These are phyloP conservation scores for Nakazawaea molendinolei DNA, from an alignment of 805 yeast genomes.

Conservation along the genomic window DNA sequence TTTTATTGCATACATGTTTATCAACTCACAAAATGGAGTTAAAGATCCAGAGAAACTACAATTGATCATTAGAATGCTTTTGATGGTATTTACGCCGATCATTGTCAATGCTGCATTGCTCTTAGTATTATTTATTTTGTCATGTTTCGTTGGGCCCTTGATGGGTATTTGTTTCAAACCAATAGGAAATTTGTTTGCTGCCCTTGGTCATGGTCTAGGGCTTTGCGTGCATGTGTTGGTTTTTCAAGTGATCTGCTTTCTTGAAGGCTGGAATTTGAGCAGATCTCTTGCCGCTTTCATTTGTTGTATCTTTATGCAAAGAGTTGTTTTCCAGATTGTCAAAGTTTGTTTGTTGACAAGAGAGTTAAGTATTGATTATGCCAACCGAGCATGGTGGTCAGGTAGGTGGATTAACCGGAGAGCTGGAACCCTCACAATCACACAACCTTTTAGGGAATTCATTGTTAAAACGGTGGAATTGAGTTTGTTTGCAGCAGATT, in stretches of 20 bases:
- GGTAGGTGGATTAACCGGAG: slow-evolving; percentile 39
- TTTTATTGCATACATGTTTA: slow-evolving; percentile 68
- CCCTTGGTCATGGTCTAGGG: slow-evolving; percentile 30
- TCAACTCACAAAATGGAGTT: slow-evolving; percentile 86
- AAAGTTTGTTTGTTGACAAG: slow-evolving; percentile 29
- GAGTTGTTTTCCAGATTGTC: slow-evolving; percentile 26
- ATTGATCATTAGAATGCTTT: slow-evolving; percentile 53
- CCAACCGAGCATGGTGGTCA: slow-evolving; percentile 49
- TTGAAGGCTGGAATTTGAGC: slow-evolving; percentile 36
- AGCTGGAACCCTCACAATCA: slow-evolving; percentile 28
- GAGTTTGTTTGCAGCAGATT: slow-evolving; percentile 41
- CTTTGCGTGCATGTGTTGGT: slow-evolving; percentile 27
- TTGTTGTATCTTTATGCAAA: slow-evolving; percentile 31
- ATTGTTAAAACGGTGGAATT: slow-evolving; percentile 38
- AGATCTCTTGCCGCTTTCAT: slow-evolving; percentile 33
- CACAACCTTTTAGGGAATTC: slow-evolving; percentile 42
- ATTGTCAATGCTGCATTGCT: slow-evolving; percentile 29
- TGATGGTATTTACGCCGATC: slow-evolving; percentile 47
- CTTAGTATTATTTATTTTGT: slow-evolving; percentile 26
- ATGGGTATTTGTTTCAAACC: slow-evolving; percentile 22
- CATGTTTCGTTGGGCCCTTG: slow-evolving; percentile 32
- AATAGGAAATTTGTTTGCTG: slow-evolving; percentile 32
- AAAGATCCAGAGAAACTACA: slow-evolving; percentile 39
- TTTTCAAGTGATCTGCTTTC: slow-evolving; percentile 30
- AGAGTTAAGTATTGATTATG: slow-evolving; percentile 33